phyloP scores from a whole-genome alignment of 768 basidiomycete species.

The Suillus tomentosus region DNA sequence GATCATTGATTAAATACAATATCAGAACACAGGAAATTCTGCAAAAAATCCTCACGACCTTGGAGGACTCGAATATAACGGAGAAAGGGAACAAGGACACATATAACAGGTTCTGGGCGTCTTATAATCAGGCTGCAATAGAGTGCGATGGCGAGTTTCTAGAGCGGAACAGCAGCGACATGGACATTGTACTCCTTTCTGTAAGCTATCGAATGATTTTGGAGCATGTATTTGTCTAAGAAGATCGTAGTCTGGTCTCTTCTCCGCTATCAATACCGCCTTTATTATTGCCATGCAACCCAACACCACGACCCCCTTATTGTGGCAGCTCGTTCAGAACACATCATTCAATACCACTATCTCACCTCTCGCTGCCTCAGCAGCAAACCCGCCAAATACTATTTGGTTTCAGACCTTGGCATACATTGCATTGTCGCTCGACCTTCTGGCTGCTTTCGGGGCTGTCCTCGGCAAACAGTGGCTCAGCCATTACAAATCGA shows the following conservation, averaged over 20 bases:
- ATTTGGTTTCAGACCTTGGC: conserved; percentile 19
- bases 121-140: conserved; percentile 15
- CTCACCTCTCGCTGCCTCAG: background rate
- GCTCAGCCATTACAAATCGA: conserved; percentile 14
- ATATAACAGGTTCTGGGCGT: conserved; percentile 16
- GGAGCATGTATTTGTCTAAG: background rate
- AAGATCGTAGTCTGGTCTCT: conserved; percentile 8
- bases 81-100: conserved; percentile 2
- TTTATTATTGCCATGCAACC: conserved; percentile 8
- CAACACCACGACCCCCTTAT: conserved; percentile 10
- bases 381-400: background rate
- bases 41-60: background rate
- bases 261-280: conserved; percentile 7
- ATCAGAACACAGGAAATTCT: background rate
- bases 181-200: conserved; percentile 26
- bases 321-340: conserved; percentile 7
- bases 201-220: conserved; percentile 14
- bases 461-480: conserved; percentile 16
- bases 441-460: conserved; percentile 18
- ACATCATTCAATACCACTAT: background rate
- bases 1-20: background rate
- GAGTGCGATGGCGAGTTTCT: conserved; percentile 21
- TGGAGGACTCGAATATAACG: background rate
- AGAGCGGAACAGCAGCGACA: conserved; percentile 19
- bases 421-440: conserved; percentile 22